Base-by-base conservation (phyloP, 2,329 filamentous ascomycete species). In the Fusarium tupiense region DNA sequence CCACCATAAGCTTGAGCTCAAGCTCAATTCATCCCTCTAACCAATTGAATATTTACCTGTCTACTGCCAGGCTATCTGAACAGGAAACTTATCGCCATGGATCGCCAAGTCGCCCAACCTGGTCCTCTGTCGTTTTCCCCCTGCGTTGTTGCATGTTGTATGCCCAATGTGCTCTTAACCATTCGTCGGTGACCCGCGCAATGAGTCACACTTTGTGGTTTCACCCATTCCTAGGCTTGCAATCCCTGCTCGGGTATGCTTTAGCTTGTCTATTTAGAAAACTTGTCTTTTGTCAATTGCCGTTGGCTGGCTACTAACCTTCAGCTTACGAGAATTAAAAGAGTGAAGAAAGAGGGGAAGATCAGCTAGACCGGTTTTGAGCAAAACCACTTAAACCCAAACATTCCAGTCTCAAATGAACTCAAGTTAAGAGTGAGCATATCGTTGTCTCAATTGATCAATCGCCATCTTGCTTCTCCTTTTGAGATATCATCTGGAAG, bases 121-220 rank as follows among this genome's bases (percentile, higher is more conserved):
- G 29, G 61, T 71, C 60, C n/a, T 59, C 40, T 26, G 37, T 31
- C 29, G 40, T 50, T 41, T 49, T 52, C 24, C 68, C 72, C 72
- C 72, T 75, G 72, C 38, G 69, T 69, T 64, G 40, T 69, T 71
- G 47, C 61, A 64, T 71, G 47, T 69, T 46, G 73, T 53, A 76
- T 73, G 72, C 69, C 47, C 61, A 67, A 67, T 64, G 52, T 68
- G 67, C 66, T 49, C 66, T 67, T 62, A 63, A 66, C 74, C 64
- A 77, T 77, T 78, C 72, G 71, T 75, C 58, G 59, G 67, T 69
- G 68, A 59, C 50, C 73, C 67, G 56, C 64, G 61, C 53, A 76
- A 78, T 78, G 77, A 78, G 77, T 78, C 77, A 78, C 77, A 78
- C 71, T 64, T 56, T 68, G 62, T 63, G 54, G 77, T 79, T 78